Conservation (phyloP, 805 yeast species). For the Millerozyma miso region DNA sequence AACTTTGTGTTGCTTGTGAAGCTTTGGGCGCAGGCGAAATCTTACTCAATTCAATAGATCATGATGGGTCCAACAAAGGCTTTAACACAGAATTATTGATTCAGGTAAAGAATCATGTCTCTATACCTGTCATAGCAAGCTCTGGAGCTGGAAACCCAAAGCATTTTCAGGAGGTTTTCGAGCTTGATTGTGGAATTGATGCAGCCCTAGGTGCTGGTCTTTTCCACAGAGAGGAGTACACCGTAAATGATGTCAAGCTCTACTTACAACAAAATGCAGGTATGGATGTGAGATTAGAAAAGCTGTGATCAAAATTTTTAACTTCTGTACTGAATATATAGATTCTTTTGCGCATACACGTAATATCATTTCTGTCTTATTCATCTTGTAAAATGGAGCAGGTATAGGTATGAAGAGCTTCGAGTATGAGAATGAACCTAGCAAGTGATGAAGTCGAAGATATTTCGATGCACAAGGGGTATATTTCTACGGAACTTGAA, state of each 20-base stretch:
- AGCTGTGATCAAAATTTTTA: constrained; percentile 20
- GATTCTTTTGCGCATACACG: not conserved
- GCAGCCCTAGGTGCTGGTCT: constrained; percentile 99
- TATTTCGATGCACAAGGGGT: not conserved
- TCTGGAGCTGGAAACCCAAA: constrained; percentile 95
- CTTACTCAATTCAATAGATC: constrained; percentile 88
- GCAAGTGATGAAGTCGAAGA: not conserved
- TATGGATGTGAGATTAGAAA: constrained; percentile 76
- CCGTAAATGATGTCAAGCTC: constrained; percentile 77
- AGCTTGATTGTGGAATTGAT: constrained; percentile 69
- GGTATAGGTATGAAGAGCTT: not conserved
- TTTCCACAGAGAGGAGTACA: constrained; percentile 93
- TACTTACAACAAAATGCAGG: constrained; percentile 52
- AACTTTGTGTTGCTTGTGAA: constrained; percentile 84
- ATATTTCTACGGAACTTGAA: not conserved
- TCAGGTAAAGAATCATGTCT: constrained; percentile 71
- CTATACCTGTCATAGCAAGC: constrained; percentile 93
- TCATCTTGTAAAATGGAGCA: not conserved
- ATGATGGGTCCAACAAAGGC: constrained; percentile 95
- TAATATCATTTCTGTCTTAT: not conserved
- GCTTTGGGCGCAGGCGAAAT: constrained; percentile 96
- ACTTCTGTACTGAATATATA: constrained; percentile 1
- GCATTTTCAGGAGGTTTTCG: constrained; percentile 87
- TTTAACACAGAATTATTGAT: constrained; percentile 81
- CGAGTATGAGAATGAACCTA: not conserved